A percentile compares a stretch with the other conserved stretches of the same genome.
phyloP scores from a whole-genome alignment of 2,329 filamentous ascomycete genomes.

The Fusarium cyanostomum region DNA sequence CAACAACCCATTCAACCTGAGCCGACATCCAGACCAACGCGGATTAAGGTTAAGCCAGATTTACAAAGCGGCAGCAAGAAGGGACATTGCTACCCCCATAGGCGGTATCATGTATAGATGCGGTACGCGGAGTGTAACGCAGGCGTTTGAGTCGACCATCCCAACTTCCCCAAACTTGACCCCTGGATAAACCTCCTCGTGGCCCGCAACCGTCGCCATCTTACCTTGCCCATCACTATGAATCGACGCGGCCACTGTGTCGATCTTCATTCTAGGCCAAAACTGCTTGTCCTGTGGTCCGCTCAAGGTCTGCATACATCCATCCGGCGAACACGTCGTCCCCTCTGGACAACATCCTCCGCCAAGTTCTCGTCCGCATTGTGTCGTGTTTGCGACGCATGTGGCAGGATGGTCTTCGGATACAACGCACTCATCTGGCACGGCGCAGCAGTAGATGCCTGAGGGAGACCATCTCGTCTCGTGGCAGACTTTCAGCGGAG shows the following conservation, averaged over 20 bases:
- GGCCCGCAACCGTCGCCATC: neutral
- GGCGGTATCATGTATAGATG: neutral
- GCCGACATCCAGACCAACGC: neutral
- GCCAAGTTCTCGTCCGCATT: slow-evolving; percentile 16
- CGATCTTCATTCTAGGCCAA: slow-evolving; percentile 14
- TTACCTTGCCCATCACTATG: neutral
- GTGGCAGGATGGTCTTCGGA: slow-evolving; percentile 7
- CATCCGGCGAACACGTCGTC: slow-evolving; percentile 24
- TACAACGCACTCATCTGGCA: slow-evolving; percentile 17
- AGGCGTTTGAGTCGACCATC: slow-evolving; percentile 9
- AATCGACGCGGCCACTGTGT: neutral
- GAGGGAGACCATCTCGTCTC: slow-evolving; percentile 16
- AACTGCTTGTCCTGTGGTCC: neutral
- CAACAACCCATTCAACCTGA: neutral
- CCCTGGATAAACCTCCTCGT: slow-evolving; percentile 6
- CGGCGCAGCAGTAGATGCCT: slow-evolving; percentile 23
- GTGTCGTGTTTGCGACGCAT: slow-evolving; percentile 23
- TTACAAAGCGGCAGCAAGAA: neutral
- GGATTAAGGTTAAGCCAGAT: neutral
- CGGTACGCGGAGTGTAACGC: slow-evolving; percentile 4
- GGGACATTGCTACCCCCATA: neutral
- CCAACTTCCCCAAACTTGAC: slow-evolving; percentile 32
- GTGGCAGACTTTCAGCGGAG: slow-evolving; percentile 15
- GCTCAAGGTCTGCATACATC: slow-evolving; percentile 34
- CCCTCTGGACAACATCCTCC: slow-evolving; percentile 23